Conservation (phyloP, 1,284 basidiomycete genomes). For the Ustilago sp. region DNA sequence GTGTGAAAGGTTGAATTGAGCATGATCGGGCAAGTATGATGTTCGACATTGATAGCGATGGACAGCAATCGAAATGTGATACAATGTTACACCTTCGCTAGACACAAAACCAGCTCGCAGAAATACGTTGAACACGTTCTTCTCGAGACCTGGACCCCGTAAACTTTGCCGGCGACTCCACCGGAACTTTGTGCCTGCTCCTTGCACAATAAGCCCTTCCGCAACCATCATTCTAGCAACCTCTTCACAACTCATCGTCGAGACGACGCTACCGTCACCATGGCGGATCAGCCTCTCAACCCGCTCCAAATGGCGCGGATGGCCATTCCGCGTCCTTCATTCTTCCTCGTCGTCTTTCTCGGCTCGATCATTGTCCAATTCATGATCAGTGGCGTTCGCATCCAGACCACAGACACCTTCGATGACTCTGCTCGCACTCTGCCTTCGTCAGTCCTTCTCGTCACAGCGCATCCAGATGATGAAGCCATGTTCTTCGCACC, state of each 20-base stretch:
- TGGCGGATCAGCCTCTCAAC: constrained; percentile 17
- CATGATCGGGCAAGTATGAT: background rate
- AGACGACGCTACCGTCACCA: background rate
- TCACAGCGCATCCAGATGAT: constrained; percentile 91
- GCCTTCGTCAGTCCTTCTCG: constrained; percentile 72
- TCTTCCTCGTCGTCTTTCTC: constrained; percentile 39
- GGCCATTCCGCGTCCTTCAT: constrained; percentile 42
- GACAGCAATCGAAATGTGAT: background rate
- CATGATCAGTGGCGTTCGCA: constrained; percentile 37
- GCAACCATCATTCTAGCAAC: background rate
- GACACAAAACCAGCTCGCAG: background rate
- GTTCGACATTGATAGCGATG: background rate
- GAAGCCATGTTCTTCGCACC: constrained; percentile 93
- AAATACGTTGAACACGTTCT: background rate
- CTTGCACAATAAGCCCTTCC: background rate
- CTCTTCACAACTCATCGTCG: background rate
- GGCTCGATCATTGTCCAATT: constrained; percentile 38
- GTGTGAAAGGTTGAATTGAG: background rate
- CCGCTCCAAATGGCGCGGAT: constrained; percentile 32
- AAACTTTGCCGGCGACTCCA: background rate
- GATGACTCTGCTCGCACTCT: constrained; percentile 14
- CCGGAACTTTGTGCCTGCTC: background rate
- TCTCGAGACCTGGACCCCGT: background rate
- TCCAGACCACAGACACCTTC: constrained; percentile 10
- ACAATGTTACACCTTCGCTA: background rate